phyloP scores from a whole-genome alignment of 1,139 yeast species.

The Debaryomyces robertsiae region DNA sequence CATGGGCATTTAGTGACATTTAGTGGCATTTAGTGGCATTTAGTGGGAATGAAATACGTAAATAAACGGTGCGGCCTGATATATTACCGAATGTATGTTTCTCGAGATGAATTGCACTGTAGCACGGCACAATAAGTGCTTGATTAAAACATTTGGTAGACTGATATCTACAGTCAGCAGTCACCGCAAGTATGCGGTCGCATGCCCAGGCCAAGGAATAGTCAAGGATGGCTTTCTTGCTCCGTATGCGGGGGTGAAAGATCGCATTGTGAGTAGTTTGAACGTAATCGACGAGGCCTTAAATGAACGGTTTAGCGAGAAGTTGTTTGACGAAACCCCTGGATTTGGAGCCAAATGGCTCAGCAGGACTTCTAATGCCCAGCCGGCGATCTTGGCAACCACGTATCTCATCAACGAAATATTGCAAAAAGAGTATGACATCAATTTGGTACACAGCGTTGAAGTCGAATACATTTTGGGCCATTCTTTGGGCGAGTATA shows the following conservation, averaged over 20 bases:
- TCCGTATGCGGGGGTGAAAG: constrained; percentile 23
- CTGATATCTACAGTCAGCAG: background rate
- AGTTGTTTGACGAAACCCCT: constrained; percentile 20
- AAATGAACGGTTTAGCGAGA: constrained; percentile 45
- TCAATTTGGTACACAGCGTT: constrained; percentile 25
- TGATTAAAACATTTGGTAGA: too few species aligned
- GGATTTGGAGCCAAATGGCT: constrained; percentile 22
- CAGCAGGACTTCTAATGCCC: constrained; percentile 54
- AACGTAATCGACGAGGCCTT: constrained; percentile 66
- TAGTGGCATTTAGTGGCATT: too few species aligned
- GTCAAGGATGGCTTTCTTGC: constrained; percentile 30
- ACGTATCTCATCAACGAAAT: constrained; percentile 41
- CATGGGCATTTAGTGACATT: too few species aligned
- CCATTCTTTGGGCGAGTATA: constrained; percentile 62
- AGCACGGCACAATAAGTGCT: too few species aligned
- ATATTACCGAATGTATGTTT: too few species aligned
- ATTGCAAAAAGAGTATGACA: constrained; percentile 25
- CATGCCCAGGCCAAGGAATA: constrained; percentile 50
- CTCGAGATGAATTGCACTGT: too few species aligned
- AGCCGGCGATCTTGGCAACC: constrained; percentile 59
- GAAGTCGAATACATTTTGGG: constrained; percentile 43
- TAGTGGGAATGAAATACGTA: too few species aligned
- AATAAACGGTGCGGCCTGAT: too few species aligned
- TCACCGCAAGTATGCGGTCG: constrained; percentile 26
- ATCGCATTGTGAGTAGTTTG: constrained; percentile 21